Percentiles rank a stretch among this genome's conserved stretches.
Evolutionary conservation across 495 filamentous ascomycete genomes (phyloP).

Genomic region (Xylaria sp.): DNA sequence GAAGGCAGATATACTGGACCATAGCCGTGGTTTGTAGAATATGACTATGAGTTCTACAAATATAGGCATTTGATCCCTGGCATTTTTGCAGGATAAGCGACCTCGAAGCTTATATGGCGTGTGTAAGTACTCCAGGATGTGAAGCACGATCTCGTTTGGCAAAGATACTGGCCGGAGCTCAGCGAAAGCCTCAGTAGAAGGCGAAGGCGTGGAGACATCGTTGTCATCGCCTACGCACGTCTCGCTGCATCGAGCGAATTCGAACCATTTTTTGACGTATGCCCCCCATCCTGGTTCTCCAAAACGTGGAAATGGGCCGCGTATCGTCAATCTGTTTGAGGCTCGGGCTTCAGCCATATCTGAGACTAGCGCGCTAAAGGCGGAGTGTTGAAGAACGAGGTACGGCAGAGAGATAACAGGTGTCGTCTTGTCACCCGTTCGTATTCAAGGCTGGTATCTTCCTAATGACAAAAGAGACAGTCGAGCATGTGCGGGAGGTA

Average conservation of each 20-base stretch:
- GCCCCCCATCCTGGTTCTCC: too few relatives aligned
- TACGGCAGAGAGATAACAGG: neutral
- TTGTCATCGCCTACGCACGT: neutral
- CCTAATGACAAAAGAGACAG: neutral
- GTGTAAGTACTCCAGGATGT: neutral
- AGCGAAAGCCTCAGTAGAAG: neutral
- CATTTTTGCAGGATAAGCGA: too few relatives aligned
- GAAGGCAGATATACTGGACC: neutral
- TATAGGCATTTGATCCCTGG: too few relatives aligned
- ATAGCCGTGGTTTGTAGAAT: constrained; percentile 1
- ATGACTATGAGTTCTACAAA: too few relatives aligned
- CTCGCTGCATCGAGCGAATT: neutral
- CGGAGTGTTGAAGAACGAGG: neutral
- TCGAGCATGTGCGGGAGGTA: neutral
- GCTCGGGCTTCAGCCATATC: neutral
- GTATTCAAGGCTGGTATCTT: neutral
- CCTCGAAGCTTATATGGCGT: constrained; percentile 5
- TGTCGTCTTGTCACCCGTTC: neutral
- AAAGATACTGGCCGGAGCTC: neutral
- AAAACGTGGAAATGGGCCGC: neutral
- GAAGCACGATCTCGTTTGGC: neutral
- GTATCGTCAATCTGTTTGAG: neutral
- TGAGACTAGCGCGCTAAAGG: neutral
- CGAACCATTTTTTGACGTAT: too few relatives aligned
- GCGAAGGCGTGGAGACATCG: neutral